phyloP scores from a whole-genome alignment of 164 flowering plant genomes.

The Hamamelis virginiana region DNA sequence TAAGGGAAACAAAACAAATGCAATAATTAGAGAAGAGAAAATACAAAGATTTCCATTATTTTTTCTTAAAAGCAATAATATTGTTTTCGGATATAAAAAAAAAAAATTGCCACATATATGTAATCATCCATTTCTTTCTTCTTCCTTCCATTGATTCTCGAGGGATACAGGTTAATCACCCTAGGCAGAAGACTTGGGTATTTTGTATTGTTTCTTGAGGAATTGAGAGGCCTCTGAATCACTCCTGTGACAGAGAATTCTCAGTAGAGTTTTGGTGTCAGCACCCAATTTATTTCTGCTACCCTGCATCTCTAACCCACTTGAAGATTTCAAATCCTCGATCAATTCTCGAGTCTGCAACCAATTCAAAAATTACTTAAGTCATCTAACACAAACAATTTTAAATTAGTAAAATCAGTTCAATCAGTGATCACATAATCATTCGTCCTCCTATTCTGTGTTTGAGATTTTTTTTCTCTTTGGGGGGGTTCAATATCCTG shows the following conservation, averaged over 20 bases:
- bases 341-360: conserved; percentile 87
- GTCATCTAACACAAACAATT: too few relatives aligned
- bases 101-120: background rate
- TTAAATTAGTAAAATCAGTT: too few relatives aligned
- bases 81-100: background rate
- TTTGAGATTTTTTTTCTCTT: too few relatives aligned
- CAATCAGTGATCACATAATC: too few relatives aligned
- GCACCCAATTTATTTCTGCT: conserved; percentile 64
- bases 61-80: background rate
- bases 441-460: too few relatives aligned
- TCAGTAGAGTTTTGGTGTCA: conserved; percentile 66
- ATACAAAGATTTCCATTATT: background rate
- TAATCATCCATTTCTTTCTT: background rate
- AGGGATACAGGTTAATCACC: background rate
- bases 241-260: conserved; percentile 83
- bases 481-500: too few relatives aligned
- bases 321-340: conserved; percentile 72
- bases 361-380: background rate
- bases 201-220: conserved; percentile 90
- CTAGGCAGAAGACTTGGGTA: conserved; percentile 78
- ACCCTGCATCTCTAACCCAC: conserved; percentile 58
- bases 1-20: too few relatives aligned
- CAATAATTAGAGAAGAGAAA: background rate
- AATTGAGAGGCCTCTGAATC: conserved; percentile 94
- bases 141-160: background rate